phyloP scores from a whole-genome alignment of 495 filamentous ascomycete genomes.

The Tuber magnatum region DNA sequence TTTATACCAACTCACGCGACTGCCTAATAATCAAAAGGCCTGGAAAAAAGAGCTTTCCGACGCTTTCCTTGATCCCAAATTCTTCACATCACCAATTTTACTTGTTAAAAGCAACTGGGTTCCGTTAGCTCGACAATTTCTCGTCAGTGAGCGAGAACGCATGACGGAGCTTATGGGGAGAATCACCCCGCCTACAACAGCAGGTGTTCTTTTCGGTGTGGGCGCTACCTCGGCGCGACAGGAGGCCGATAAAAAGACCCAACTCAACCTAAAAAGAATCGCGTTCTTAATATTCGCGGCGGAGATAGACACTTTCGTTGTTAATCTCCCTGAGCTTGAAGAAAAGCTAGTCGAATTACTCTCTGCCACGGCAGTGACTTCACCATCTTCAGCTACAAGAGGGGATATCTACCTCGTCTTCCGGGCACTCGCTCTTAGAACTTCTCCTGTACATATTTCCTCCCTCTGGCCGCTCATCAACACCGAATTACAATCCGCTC shows the following conservation, averaged over 20 bases:
- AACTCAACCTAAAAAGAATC: constrained; percentile 80
- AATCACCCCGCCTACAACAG: constrained; percentile 79
- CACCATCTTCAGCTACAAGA: constrained; percentile 80
- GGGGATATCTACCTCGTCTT: constrained; percentile 86
- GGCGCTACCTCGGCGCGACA: constrained; percentile 88
- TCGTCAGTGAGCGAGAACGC: constrained; percentile 76
- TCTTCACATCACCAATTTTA: constrained; percentile 61
- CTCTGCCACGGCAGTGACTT: constrained; percentile 76
- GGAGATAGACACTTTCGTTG: constrained; percentile 66
- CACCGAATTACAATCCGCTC: constrained; percentile 71
- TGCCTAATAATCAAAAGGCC: constrained; percentile 71
- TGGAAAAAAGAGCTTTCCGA: constrained; percentile 93
- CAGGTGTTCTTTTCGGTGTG: constrained; percentile 95
- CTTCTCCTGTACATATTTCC: constrained; percentile 66
- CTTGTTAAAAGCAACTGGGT: constrained; percentile 72
- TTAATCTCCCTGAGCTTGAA: constrained; percentile 62
- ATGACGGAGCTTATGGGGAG: constrained; percentile 72
- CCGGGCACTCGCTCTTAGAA: constrained; percentile 69
- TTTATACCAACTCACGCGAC: constrained; percentile 65
- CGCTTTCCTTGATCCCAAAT: constrained; percentile 80
- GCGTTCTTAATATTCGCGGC: constrained; percentile 68
- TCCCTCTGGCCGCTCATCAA: constrained; percentile 86
- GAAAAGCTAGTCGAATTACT: constrained; percentile 85
- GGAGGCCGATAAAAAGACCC: constrained; percentile 88
- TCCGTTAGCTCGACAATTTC: constrained; percentile 73